phyloP scores from a whole-genome alignment of 2,329 filamentous ascomycete genomes.

The Pseudocercospora macadamiae region DNA sequence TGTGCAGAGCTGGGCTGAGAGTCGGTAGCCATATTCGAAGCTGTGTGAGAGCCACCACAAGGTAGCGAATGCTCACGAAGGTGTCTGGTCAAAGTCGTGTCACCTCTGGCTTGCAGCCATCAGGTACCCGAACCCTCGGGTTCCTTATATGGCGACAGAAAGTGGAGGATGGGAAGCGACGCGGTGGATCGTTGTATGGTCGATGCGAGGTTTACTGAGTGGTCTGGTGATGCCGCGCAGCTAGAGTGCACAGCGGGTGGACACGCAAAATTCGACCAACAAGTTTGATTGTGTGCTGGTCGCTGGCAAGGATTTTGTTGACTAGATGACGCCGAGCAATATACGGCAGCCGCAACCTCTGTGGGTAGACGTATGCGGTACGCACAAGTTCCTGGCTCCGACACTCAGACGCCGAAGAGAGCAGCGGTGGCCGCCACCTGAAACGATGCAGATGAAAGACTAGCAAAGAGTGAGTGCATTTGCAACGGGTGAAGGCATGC shows the following conservation, averaged over 20 bases:
- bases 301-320: background rate
- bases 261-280: background rate
- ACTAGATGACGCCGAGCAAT: background rate
- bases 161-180: no score
- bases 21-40: slow-evolving; percentile 5
- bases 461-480: background rate
- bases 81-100: slow-evolving; percentile 2
- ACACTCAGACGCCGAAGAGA: background rate
- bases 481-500: background rate
- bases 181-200: no score
- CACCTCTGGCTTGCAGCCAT: slow-evolving; percentile 10
- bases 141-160: background rate
- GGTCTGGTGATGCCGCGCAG: background rate
- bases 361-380: background rate
- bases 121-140: background rate
- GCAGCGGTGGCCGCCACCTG: background rate
- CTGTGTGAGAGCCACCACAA: background rate
- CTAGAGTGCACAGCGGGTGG: background rate
- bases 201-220: no score
- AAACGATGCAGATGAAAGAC: background rate
- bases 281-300: slow-evolving; percentile 1
- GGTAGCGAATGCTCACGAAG: background rate
- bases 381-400: background rate
- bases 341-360: background rate
- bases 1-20: slow-evolving; percentile 16